Base-by-base conservation (phyloP, 2,329 filamentous ascomycete species). In the Aspergillus pseudoviridinutans region DNA sequence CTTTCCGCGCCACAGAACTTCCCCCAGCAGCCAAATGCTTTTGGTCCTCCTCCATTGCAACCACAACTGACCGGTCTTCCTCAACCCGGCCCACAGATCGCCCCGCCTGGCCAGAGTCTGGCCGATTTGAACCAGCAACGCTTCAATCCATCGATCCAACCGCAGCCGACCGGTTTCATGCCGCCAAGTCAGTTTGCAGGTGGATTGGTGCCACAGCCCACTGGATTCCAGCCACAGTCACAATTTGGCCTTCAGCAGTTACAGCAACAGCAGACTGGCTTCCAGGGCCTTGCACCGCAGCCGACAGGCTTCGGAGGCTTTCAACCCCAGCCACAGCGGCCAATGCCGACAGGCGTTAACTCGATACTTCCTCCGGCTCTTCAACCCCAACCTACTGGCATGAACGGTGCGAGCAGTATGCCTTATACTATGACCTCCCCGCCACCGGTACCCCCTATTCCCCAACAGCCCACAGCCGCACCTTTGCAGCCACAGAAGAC, bases 1-100 rank as follows among this genome's bases (percentile, higher is more conserved):
- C 82, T 94, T 12, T 97, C 93, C 44, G 93, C 94, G 42, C 93
- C 94, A 27, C 89, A 91, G 71, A 89, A 91, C 54, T 88, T 81
- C 58, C 75, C 85, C 51, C 88, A 89, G 68, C 86, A 87, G 69
- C 86, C 86, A 49, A 92, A 83, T 72, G 82, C 81, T 4, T 94
- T 95, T 71, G 83, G 84, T 7, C 84, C 88, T 20, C 86, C 90
- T 51, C 87, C 90, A 17, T 76, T 97, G 64, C 88, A 92, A 71
- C 87, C 91, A 53, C 93, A 97, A 71, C 84, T 92, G 74, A 97
- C 94, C 4, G 92, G 93, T 8, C 65, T 82, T 54, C 82, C 84
- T 62, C 84, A 85, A 68, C 78, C 78, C 10, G 68, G 67, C 3
- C 72, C 71, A 14, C 86, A 86, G 61, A 79, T 90, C 56, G 88